Conservation (phyloP, 2,329 filamentous ascomycete genomes). For the Aspergillus pseudoglaucus region DNA sequence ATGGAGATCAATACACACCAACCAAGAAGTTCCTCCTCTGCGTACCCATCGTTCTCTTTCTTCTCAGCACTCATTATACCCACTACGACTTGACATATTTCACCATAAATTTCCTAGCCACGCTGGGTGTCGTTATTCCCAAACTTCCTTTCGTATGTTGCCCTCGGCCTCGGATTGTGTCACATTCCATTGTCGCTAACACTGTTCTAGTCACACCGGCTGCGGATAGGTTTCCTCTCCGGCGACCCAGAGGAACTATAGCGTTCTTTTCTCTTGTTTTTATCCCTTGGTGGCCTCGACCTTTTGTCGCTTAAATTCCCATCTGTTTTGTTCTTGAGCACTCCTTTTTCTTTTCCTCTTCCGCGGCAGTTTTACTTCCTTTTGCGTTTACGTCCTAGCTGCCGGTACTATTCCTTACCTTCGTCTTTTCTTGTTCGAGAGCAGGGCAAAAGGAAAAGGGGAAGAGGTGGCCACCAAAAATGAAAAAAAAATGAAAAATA, state of each 20-base stretch:
- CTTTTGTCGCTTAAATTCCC: slow-evolving; percentile 1
- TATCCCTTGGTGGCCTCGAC: slow-evolving; percentile 5
- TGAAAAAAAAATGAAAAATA: not conserved
- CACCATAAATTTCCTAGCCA: slow-evolving; percentile 91
- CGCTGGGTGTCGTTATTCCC: slow-evolving; percentile 87
- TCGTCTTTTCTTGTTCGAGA: not conserved
- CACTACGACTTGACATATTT: slow-evolving; percentile 98
- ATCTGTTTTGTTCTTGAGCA: slow-evolving; percentile 2
- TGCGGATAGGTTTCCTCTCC: slow-evolving; percentile 69
- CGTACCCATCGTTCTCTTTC: slow-evolving; percentile 88
- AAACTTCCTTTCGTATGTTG: slow-evolving; percentile 85
- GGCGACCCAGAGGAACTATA: slow-evolving; percentile 57
- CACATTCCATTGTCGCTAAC: slow-evolving; percentile 18
- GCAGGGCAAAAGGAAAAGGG: not conserved
- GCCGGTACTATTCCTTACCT: not conserved
- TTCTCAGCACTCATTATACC: slow-evolving; percentile 97
- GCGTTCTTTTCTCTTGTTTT: slow-evolving; percentile 9
- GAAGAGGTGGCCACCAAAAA: not conserved
- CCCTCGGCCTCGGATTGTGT: not conserved
- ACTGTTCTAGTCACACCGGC: slow-evolving; percentile 62
- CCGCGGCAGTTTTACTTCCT: not conserved
- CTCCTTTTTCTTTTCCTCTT: not conserved
- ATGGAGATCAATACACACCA: slow-evolving; percentile 96
- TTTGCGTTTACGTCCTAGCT: not conserved
- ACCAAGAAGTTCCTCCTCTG: slow-evolving; percentile 97